Conservation (phyloP, 805 yeast genomes). For the Ogataea polymorpha region DNA sequence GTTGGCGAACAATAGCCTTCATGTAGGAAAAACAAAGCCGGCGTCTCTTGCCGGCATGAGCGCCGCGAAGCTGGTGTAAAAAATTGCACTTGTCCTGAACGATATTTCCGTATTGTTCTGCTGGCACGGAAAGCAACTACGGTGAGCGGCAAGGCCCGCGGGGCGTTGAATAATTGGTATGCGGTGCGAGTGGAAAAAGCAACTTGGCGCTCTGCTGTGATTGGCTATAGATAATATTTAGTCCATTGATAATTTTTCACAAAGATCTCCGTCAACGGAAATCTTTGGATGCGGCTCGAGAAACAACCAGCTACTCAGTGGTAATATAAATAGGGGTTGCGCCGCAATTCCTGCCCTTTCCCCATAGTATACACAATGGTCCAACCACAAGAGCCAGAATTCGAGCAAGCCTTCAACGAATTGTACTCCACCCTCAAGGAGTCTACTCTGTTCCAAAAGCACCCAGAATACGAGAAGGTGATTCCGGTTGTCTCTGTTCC, state of each 20-base stretch:
- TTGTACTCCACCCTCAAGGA: constrained; percentile 82
- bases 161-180: background rate
- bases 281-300: constrained; percentile 12
- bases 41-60: constrained; percentile 4
- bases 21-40: background rate
- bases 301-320: background rate
- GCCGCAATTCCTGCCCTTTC: background rate
- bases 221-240: constrained; percentile 19
- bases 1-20: background rate
- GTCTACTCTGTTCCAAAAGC: constrained; percentile 83
- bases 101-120: constrained; percentile 9
- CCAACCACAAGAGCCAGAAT: constrained; percentile 94
- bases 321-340: constrained; percentile 4
- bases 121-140: constrained; percentile 5
- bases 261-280: constrained; percentile 4
- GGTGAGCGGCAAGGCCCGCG: background rate
- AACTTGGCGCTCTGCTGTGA: constrained; percentile 4
- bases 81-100: constrained; percentile 1
- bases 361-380: constrained; percentile 45
- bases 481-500: constrained; percentile 91
- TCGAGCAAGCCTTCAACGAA: constrained; percentile 97
- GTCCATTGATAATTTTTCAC: background rate
- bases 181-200: background rate
- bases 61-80: constrained; percentile 3
- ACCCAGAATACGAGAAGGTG: constrained; percentile 87